Conservation (phyloP, 495 filamentous ascomycete species). For the Penicillium dipodomyicola region DNA sequence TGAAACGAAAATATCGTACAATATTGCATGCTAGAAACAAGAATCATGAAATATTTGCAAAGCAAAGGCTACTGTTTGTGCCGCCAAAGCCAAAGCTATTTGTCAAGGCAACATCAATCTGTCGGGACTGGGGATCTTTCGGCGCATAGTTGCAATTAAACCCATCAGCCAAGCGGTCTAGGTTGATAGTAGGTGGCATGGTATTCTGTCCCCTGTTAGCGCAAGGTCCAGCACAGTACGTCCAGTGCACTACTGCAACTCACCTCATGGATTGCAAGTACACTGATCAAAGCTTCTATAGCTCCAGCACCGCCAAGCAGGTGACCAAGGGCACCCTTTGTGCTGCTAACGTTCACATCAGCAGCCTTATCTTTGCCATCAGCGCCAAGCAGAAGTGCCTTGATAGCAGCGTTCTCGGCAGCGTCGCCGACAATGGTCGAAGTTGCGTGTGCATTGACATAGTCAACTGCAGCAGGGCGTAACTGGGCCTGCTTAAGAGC, state of each 20-base stretch:
- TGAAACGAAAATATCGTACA: conserved; percentile 5
- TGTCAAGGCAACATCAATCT: conserved; percentile 72
- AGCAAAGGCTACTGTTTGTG: conserved; percentile 89
- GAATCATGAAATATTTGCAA: conserved; percentile 41
- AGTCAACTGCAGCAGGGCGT: conserved; percentile 70
- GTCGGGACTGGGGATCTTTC: conserved; percentile 61
- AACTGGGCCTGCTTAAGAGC: conserved; percentile 72
- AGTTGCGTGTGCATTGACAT: conserved; percentile 95
- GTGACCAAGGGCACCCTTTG: conserved; percentile 91
- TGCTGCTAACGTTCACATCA: conserved; percentile 82
- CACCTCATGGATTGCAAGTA: conserved; percentile 74
- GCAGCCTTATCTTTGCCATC: conserved; percentile 59
- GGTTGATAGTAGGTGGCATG: conserved; percentile 85
- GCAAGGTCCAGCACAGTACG: background rate
- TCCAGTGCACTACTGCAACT: conserved; percentile 29
- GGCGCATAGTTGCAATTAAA: conserved; percentile 89
- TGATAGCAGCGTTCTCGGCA: conserved; percentile 85
- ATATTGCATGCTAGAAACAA: conserved; percentile 12
- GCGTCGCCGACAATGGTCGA: conserved; percentile 80
- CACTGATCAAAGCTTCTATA: conserved; percentile 80
- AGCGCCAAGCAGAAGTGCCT: conserved; percentile 68
- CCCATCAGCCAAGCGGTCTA: conserved; percentile 63
- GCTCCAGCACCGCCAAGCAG: conserved; percentile 87
- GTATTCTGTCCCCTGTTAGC: conserved; percentile 55
- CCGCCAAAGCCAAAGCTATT: conserved; percentile 99